Conservation (phyloP, 2,329 filamentous ascomycete genomes). For the Trichoderma citrinoviride region DNA sequence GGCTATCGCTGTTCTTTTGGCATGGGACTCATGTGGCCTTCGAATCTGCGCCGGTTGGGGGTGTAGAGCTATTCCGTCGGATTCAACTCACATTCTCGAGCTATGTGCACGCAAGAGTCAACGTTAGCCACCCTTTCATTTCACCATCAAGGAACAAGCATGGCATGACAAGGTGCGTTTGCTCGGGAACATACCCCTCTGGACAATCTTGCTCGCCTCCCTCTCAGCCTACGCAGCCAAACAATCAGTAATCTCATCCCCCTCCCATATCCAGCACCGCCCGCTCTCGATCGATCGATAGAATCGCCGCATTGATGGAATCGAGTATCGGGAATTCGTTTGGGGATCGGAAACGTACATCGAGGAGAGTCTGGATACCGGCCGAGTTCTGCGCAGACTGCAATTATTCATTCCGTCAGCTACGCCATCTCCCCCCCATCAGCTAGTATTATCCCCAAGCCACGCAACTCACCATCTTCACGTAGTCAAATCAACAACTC, state of each 20-base stretch:
- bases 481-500: neutral
- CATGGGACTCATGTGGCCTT: no score
- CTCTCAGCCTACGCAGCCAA: constrained; percentile 73
- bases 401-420: constrained; percentile 10
- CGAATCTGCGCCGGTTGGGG: no score
- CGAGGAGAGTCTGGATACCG: constrained; percentile 97
- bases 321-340: neutral
- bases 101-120: constrained; percentile 43
- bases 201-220: constrained; percentile 98
- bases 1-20: no score
- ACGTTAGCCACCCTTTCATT: neutral
- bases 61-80: neutral
- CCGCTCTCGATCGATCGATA: neutral
- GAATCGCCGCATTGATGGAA: neutral
- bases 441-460: neutral
- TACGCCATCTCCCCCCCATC: neutral
- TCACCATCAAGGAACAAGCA: constrained; percentile 9
- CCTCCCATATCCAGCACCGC: neutral
- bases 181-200: constrained; percentile 69
- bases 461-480: constrained; percentile 8
- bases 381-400: constrained; percentile 98
- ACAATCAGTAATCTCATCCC: constrained; percentile 11
- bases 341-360: constrained; percentile 70
- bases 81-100: constrained; percentile 76
- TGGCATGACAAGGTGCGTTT: neutral